Conservation (phyloP, 2,329 filamentous ascomycete genomes). For the Trichoderma sp. region DNA sequence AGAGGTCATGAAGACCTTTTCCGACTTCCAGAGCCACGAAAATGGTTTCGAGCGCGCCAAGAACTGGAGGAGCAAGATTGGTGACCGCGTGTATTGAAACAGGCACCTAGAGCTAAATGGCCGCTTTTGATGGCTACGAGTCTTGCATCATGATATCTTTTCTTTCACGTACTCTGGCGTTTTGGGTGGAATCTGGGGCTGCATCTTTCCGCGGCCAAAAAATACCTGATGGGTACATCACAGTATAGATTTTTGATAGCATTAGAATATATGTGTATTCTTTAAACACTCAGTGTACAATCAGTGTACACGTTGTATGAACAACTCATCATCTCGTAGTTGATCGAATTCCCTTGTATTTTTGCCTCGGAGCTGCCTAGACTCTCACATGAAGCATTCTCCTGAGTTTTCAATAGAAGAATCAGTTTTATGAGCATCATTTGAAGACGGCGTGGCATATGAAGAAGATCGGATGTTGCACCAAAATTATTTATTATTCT, state of each 20-base stretch:
- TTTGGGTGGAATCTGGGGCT: conserved; percentile 30
- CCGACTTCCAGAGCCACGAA: conserved; percentile 68
- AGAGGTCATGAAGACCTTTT: conserved; percentile 72
- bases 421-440: neutral
- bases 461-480: neutral
- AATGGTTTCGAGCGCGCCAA: conserved; percentile 80
- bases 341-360: neutral
- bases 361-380: neutral
- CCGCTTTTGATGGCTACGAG: neutral
- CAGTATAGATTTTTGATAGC: neutral
- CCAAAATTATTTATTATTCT: conserved; percentile 32
- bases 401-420: neutral
- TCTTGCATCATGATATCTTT: neutral
- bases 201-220: neutral
- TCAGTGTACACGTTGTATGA: neutral
- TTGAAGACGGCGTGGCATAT: neutral
- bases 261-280: neutral
- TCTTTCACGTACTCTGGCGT: neutral
- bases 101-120: neutral
- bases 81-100: conserved; percentile 60
- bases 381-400: neutral
- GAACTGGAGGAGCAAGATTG: conserved; percentile 83
- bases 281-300: neutral
- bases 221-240: neutral
- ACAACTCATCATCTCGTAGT: neutral